These are phyloP conservation scores for Debaryomyces coudertii DNA, from an alignment of 1,139 yeast genomes.

Conservation along the genomic window DNA sequence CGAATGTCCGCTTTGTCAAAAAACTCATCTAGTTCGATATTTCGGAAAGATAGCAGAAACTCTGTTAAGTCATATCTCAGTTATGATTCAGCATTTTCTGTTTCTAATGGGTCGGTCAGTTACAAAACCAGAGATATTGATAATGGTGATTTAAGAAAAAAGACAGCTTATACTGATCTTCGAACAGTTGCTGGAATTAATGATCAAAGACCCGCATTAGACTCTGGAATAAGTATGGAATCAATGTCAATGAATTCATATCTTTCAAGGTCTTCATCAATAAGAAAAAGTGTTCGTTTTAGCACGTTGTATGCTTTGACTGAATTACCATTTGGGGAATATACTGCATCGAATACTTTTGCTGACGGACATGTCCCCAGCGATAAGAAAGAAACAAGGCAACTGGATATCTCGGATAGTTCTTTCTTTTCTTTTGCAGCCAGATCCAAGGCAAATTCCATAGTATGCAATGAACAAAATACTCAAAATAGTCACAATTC, in stretches of 20 bases:
- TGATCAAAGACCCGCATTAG: slow-evolving; percentile 26
- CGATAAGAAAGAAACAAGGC: slow-evolving; percentile 21
- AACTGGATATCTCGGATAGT: slow-evolving; percentile 37
- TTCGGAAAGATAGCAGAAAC: slow-evolving; percentile 27
- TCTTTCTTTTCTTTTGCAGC: slow-evolving; percentile 41
- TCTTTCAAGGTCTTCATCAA: slow-evolving; percentile 29
- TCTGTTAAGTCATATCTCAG: slow-evolving; percentile 55
- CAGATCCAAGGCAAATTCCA: slow-evolving; percentile 26
- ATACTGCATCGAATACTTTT: slow-evolving; percentile 19
- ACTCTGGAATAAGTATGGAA: slow-evolving; percentile 25
- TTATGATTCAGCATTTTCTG: slow-evolving; percentile 58
- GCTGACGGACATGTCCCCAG: slow-evolving; percentile 4
- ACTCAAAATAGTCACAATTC: slow-evolving; percentile 16
- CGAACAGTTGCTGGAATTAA: slow-evolving; percentile 28
- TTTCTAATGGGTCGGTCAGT: slow-evolving; percentile 29
- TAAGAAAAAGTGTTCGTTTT: slow-evolving; percentile 37
- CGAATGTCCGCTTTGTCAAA: slow-evolving; percentile 26
- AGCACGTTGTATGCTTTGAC: slow-evolving; percentile 47
- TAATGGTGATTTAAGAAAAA: slow-evolving; percentile 34
- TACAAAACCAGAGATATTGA: slow-evolving; percentile 19
- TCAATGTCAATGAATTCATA: slow-evolving; percentile 28
- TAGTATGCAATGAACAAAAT: slow-evolving; percentile 13
- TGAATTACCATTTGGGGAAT: slow-evolving; percentile 43
- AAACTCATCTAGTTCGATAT: slow-evolving; percentile 32
- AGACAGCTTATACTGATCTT: slow-evolving; percentile 41